Evolutionary conservation across 192 early-diverging fungal species (phyloP), one percentile per base, ranked within the genome.

Genomic region (Chytriomyces sp.): DNA sequence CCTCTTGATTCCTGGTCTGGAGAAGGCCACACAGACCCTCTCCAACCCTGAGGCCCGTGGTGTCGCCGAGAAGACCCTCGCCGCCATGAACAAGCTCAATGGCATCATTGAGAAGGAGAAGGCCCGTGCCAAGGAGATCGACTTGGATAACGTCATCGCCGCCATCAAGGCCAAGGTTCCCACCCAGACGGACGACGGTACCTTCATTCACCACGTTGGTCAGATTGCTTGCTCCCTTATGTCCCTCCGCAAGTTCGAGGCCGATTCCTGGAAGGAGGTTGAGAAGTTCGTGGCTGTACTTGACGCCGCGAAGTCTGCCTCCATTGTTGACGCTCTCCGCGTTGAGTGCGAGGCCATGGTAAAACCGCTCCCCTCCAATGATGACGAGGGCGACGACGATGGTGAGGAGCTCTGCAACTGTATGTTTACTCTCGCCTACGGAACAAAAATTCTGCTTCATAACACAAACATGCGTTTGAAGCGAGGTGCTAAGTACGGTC

Each of bases 401-500:
- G 85, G 82, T 66, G 85, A 85, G 70, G 80, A 81, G 62, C 75
- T 87, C 39, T 85, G 83, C 84, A 90, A 93, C 84, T 90, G 88
- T 79, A 90, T 89, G 64, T 92, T 92, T 88, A 91, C 91, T 5
- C 85, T 92, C 71, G 91, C 90, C 59, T 91, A 91, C 81, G 90
- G 92, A 85, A 88, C 85, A 83, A 91, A 88, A 89, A 89, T 92
- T 76, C 75, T 92, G 74, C 80, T 92, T 61, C 91, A 90, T 85
- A 81, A 81, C 78, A 81, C 86, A 74, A 76, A 78, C 32, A 68
- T 91, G 34, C 73, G n/a, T 75, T 82, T 94, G 28, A 84, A 84
- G 73, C 87, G 90, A 82, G 91, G 91, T 80, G 83, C 88, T 67
- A 88, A 90, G 75, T 94, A 94, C 82, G 91, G 89, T 88, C 86